phyloP scores from a whole-genome alignment of 2,329 filamentous ascomycete genomes.

The Aspergillus luchuensis region DNA sequence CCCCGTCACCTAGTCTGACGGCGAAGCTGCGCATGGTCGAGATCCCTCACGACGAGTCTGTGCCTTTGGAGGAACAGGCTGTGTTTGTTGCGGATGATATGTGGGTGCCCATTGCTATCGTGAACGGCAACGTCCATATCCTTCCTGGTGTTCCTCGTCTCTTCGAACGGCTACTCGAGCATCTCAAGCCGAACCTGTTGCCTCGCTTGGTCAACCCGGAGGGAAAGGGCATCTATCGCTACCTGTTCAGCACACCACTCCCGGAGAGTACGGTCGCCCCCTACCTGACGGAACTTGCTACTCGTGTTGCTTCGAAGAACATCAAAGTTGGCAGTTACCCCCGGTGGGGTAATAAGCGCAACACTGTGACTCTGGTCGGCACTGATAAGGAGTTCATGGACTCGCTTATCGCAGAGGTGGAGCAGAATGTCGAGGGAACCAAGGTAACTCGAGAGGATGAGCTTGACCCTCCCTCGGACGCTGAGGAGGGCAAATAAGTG shows the following conservation, averaged over 20 bases:
- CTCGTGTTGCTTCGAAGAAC: constrained; percentile 69
- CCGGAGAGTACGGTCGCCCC: constrained; percentile 81
- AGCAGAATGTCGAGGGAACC: constrained; percentile 72
- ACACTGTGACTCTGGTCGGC: constrained; percentile 86
- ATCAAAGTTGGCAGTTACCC: constrained; percentile 97
- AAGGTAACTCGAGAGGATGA: constrained; percentile 72
- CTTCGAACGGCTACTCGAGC: constrained; percentile 77
- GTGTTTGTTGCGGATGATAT: constrained; percentile 77
- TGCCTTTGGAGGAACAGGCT: constrained; percentile 69
- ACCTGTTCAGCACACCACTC: constrained; percentile 84
- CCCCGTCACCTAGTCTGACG: constrained; percentile 71
- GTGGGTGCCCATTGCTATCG: constrained; percentile 87
- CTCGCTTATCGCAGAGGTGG: constrained; percentile 74
- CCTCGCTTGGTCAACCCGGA: constrained; percentile 76
- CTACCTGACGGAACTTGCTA: constrained; percentile 78
- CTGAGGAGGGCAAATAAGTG: constrained; percentile 17
- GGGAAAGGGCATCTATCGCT: constrained; percentile 74
- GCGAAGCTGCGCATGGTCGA: constrained; percentile 91
- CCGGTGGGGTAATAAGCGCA: constrained; percentile 81
- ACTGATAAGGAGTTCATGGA: constrained; percentile 77
- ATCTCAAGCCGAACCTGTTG: constrained; percentile 69
- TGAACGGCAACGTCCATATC: constrained; percentile 93
- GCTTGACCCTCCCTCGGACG: constrained; percentile 54
- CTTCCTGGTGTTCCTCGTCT: constrained; percentile 85
- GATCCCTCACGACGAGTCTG: constrained; percentile 71